Evolutionary conservation across 2,329 filamentous ascomycete species (phyloP).

Genomic region (Aspergillus tamarii): DNA sequence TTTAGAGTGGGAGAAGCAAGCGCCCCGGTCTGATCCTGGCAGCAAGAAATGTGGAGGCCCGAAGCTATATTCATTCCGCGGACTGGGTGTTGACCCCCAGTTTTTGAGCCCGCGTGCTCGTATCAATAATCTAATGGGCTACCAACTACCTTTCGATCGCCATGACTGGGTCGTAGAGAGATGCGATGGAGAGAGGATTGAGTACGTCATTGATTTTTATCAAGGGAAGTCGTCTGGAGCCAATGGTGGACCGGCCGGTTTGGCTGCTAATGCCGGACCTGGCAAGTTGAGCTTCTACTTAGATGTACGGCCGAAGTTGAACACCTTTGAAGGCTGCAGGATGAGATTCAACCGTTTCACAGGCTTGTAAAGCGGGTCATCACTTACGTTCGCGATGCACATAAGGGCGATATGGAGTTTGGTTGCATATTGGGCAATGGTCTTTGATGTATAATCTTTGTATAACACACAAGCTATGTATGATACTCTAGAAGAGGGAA

Average conservation of each 20-base stretch:
- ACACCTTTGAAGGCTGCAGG: constrained; percentile 63
- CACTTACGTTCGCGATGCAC: constrained; percentile 11
- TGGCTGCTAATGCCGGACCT: constrained; percentile 35
- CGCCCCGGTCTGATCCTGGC: constrained; percentile 55
- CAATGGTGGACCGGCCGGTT: constrained; percentile 27
- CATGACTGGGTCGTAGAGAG: constrained; percentile 98
- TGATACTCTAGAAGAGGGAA: constrained; percentile 31
- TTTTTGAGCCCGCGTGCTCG: constrained; percentile 79
- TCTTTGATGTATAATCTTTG: constrained; percentile 36
- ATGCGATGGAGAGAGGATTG: constrained; percentile 73
- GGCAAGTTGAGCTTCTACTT: constrained; percentile 64
- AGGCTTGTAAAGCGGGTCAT: constrained; percentile 43
- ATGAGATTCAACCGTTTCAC: constrained; percentile 56
- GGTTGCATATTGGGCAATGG: constrained; percentile 23
- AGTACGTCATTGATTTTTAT: constrained; percentile 99
- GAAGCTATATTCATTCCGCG: constrained; percentile 79
- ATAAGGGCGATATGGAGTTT: constrained; percentile 34
- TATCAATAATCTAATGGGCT: constrained; percentile 82
- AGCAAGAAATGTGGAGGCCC: constrained; percentile 75
- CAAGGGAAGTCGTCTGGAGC: constrained; percentile 62
- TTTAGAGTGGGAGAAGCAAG: constrained; percentile 80
- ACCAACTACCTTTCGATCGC: constrained; percentile 87
- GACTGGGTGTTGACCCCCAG: constrained; percentile 55
- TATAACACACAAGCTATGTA: constrained; percentile 39
- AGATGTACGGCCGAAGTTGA: constrained; percentile 68